Evolutionary conservation across 768 basidiomycete genomes (phyloP), one percentile per base, ranked within the genome.

Genomic region (Serendipita vermifera): DNA sequence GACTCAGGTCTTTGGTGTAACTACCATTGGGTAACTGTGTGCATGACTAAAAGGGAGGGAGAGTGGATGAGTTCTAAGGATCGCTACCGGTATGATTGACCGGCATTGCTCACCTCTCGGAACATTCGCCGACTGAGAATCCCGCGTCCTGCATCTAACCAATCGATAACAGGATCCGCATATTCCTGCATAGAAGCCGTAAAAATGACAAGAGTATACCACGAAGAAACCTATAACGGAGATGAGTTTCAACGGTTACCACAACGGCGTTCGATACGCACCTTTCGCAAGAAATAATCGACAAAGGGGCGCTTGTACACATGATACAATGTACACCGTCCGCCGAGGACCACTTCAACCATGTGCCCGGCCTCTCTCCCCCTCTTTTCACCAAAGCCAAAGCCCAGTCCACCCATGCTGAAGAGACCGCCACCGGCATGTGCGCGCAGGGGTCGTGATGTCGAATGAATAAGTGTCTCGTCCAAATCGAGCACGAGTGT

Each of bases 171-270:
- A 0, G 96, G 96, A 73, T 99, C 96, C 59, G 96, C 96, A 68
- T 99, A 99, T 70, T 99, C 96, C 65, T 92, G 87, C 88, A 99
- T 90, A 6, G 94, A 97, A 5, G 96, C 96, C 31, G 96, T 99
- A 71, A 94, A 99, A 60, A 99, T 91, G 55, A 99, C 92, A 58
- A 99, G 79, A 1, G 93, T 98, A 71, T 99, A 99, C 96, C 96
- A 99, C 24, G 83, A 77, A 29, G 96, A 93, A 36, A 97, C 94
- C 93, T 98, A 63, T n/a, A 38, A 57, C 39, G 24, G 22, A 36
- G 35, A 9, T n/a, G 35, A 9, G 35, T 36, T 36, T n/a, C 9
- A 36, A 9, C 22, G 54, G 14, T 46, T 33, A n/a, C 13, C 27
- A 22, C 14, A 38, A 38, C 24, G n/a, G 35, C 9, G 6, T 5